Base-by-base conservation (phyloP, 768 basidiomycete species). In the Podaxis pistillaris region DNA sequence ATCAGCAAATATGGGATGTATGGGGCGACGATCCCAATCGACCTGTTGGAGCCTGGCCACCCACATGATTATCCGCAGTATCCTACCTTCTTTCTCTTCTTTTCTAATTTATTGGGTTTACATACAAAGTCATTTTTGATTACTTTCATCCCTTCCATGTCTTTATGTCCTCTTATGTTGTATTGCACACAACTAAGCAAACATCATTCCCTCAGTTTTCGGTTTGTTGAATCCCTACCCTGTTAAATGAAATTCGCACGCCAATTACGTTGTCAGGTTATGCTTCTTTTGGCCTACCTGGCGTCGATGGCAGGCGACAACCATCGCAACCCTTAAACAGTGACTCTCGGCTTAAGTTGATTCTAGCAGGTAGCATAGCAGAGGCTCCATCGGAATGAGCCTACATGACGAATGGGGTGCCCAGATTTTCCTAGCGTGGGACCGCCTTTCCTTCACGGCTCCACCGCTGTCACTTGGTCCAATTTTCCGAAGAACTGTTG, bases 1-100 rank as follows among this genome's bases (percentile, higher is more conserved):
- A 70, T 72, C 74, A 68, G 68, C 73, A 74, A 40, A 71, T 75
- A 38, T 84, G 83, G 83, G 77, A 81, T 56, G 68, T 65, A 52
- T 78, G 79, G 75, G 81, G 79, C 37, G 74, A 73, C 36, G 73
- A 76, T 52, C 66, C 63, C 47, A 61, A 65, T 26, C 68, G 68
- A 56, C 66, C 58, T 40, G 71, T 65, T 62, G 63, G 67, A 36
- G 67, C 69, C 13, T 80, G 79, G 79, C 78, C 78, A 36, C 79
- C 78, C 28, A 80, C 76, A 53, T 76, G 68, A 68, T 56, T 55
- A 47, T 44, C 13, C 49, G 38, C 50, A 60, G 59, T 52, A 60
- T 44, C 33, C 38, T 52, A 53, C 37, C 33, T 5, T 17, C 51
- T 50, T 17, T 9, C 37, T 40, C 33, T 44, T 17, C 33, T 44